A percentile compares a stretch with the other conserved stretches of the same genome.
phyloP scores from a whole-genome alignment of 2,329 filamentous ascomycete species.

The Colletotrichum lupini region DNA sequence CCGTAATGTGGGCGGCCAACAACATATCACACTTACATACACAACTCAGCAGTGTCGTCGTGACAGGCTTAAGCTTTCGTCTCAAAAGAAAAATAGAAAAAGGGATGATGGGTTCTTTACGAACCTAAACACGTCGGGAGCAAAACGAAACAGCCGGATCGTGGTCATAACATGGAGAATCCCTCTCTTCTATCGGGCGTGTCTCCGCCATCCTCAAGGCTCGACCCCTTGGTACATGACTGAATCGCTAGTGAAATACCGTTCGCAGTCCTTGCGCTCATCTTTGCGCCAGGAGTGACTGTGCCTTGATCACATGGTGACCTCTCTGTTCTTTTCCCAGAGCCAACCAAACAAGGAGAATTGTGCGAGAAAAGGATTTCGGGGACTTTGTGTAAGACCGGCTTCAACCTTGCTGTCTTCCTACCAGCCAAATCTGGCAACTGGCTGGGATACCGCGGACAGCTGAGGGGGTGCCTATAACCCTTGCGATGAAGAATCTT shows the following conservation, averaged over 20 bases:
- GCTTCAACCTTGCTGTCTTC: background rate
- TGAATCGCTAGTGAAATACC: conserved; percentile 10
- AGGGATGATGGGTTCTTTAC: conserved; percentile 6
- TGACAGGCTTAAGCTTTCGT: conserved; percentile 19
- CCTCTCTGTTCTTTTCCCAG: background rate
- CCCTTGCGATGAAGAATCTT: background rate
- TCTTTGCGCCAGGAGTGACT: background rate
- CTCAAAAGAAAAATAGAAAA: background rate
- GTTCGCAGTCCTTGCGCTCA: background rate
- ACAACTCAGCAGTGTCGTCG: background rate
- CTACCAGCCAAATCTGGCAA: conserved; percentile 2
- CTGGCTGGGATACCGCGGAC: background rate
- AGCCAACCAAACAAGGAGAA: background rate
- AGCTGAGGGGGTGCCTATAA: background rate
- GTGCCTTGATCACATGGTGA: conserved; percentile 6
- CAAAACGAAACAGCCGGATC: conserved; percentile 15
- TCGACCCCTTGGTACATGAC: background rate
- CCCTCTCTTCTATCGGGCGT: background rate
- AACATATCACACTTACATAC: background rate
- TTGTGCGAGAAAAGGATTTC: background rate
- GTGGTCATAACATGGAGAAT: conserved; percentile 6
- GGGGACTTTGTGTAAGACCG: background rate
- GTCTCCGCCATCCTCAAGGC: background rate
- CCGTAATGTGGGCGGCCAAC: background rate
- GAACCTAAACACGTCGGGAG: background rate